Base-by-base conservation (phyloP, 2,329 filamentous ascomycete genomes). In the Trichoderma koningiopsis region DNA sequence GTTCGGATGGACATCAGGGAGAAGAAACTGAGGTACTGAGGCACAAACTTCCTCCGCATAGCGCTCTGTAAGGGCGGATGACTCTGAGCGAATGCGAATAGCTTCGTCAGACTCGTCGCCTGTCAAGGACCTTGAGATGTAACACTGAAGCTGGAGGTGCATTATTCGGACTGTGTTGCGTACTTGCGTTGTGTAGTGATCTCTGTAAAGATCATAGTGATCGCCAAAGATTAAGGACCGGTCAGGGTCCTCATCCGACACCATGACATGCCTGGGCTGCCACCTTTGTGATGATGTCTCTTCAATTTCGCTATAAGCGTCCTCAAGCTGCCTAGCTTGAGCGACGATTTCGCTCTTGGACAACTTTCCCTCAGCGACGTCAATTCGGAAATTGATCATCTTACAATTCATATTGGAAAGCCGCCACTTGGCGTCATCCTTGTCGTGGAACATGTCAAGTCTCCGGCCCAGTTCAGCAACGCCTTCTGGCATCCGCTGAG, bases 121-220 rank as follows among this genome's bases (percentile, higher is more conserved):
- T 16, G 16, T n/a, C 4, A 67, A 27, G 27, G 71, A 27, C 5
- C 22, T 43, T 40, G 60, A 37, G 22, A 71, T 68, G 22, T 72
- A 56, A 29, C 59, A 22, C 24, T 71, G 64, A 7, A 76, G 61
- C 16, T 74, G 70, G 3, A 76, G 65, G 8, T 71, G 73, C 58
- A 73, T 72, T 5, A 71, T 72, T 10, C 71, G 70, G 37, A 73
- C 58, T 2, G 72, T 73, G 40, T 76, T 75, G 29, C 70, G 63
- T 16, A 75, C 73, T 49, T 76, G 74, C 0, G 73, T 72, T 31
- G 70, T 68, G 16, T 70, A 73, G 7, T 74, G 69, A 19, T 73
- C 71, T 2, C 53, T 52, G 53, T 74, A 74, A 3, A 75, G 27
- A 49, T 76, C 71, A 24, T 74, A 76, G 13, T 69, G 66, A 3